A percentile compares a stretch with the other conserved stretches of the same genome.
Evolutionary conservation across 2,329 filamentous ascomycete genomes (phyloP).

Genomic region (Cladophialophora chaetospira): DNA sequence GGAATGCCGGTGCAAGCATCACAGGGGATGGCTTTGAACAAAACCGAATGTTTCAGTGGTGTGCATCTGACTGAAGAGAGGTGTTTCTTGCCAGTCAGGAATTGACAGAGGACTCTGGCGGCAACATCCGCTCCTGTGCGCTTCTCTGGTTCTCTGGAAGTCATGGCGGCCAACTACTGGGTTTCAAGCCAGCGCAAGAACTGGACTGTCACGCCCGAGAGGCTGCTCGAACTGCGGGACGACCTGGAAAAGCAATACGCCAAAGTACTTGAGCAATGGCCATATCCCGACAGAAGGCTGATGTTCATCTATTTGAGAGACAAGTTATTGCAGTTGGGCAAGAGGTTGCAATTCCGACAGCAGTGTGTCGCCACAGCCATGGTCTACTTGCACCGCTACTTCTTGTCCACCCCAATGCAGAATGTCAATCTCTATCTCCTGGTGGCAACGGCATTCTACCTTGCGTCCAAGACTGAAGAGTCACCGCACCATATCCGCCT

Average conservation of each 20-base stretch:
- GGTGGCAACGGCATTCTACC: slow-evolving; percentile 87
- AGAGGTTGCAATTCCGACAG: slow-evolving; percentile 81
- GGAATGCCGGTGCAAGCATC: too few relatives aligned
- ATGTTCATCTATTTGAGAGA: slow-evolving; percentile 91
- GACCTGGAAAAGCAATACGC: slow-evolving; percentile 75
- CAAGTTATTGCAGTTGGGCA: slow-evolving; percentile 79
- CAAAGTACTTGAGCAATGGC: slow-evolving; percentile 71
- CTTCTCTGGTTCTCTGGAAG: background rate
- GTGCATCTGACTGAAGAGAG: too few relatives aligned
- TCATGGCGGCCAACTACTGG: slow-evolving; percentile 96
- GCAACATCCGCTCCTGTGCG: too few relatives aligned
- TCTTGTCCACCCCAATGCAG: slow-evolving; percentile 85
- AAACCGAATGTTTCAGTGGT: too few relatives aligned
- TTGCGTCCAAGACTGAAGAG: slow-evolving; percentile 98
- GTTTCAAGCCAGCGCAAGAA: slow-evolving; percentile 85
- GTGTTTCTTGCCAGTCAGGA: too few relatives aligned
- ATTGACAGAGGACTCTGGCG: too few relatives aligned
- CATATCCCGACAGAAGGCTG: slow-evolving; percentile 77
- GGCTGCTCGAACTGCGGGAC: slow-evolving; percentile 73
- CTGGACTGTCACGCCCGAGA: slow-evolving; percentile 87
- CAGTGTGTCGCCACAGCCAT: slow-evolving; percentile 93
- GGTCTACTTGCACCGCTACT: slow-evolving; percentile 92
- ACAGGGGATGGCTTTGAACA: too few relatives aligned
- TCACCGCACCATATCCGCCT: slow-evolving; percentile 93
- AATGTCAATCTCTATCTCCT: slow-evolving; percentile 92